phyloP scores from a whole-genome alignment of 2,329 filamentous ascomycete species.

The Cercospora beticola region DNA sequence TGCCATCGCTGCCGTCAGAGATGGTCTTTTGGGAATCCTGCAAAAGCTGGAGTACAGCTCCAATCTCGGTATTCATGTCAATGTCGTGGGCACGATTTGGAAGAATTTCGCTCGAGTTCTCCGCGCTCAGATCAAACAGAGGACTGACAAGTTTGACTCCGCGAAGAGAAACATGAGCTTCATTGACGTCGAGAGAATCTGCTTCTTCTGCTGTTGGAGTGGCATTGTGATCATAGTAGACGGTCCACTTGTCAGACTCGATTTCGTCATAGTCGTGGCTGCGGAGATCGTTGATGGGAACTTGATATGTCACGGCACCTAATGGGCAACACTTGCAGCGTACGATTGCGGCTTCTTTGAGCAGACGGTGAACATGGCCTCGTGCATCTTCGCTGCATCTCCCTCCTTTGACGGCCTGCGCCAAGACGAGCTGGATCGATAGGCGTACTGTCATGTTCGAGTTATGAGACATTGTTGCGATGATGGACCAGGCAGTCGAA shows the following conservation, averaged over 20 bases:
- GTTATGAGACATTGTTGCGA: neutral
- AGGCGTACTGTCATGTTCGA: constrained; percentile 1
- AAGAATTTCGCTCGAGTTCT: neutral
- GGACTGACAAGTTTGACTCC: neutral
- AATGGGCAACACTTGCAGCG: neutral
- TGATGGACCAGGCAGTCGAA: neutral
- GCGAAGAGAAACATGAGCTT: neutral
- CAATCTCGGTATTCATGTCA: neutral
- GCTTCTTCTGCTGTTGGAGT: neutral
- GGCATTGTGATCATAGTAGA: neutral
- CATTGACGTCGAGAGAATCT: neutral
- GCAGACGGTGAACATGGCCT: neutral
- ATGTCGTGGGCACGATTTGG: neutral
- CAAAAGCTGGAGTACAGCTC: neutral
- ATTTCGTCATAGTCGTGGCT: neutral
- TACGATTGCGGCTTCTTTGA: neutral
- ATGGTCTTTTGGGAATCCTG: neutral
- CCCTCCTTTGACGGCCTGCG: neutral
- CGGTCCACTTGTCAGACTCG: neutral
- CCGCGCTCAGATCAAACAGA: neutral
- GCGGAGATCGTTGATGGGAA: neutral
- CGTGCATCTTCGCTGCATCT: neutral
- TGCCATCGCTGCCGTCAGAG: neutral
- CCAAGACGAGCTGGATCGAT: neutral
- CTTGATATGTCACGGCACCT: neutral